phyloP scores from a whole-genome alignment of 2,329 filamentous ascomycete species.

The Thelonectria rubi region DNA sequence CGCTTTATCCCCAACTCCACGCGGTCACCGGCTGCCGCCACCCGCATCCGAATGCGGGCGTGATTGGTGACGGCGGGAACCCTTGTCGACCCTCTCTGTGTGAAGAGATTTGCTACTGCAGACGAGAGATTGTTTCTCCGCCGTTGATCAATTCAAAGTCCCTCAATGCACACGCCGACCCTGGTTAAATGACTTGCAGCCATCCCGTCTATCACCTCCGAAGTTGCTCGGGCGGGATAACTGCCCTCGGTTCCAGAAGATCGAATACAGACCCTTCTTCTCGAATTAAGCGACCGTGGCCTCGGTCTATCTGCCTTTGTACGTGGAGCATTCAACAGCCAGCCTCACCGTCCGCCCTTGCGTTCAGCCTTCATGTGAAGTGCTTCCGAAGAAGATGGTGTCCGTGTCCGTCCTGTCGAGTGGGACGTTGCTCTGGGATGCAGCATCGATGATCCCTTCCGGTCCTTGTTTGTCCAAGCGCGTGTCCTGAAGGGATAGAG shows the following conservation, averaged over 20 bases:
- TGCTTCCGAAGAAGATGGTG: conserved; percentile 8
- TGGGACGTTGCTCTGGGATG: conserved; percentile 23
- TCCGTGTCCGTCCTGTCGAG: conserved; percentile 26
- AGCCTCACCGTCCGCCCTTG: not conserved
- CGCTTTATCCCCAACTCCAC: conserved; percentile 25
- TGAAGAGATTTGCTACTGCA: conserved; percentile 36
- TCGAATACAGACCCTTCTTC: conserved; percentile 9
- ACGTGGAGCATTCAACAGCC: not conserved
- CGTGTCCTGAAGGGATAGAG: conserved; percentile 36
- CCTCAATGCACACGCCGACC: conserved; percentile 13
- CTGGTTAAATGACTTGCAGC: conserved; percentile 10
- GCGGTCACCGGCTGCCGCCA: conserved; percentile 35
- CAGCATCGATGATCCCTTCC: conserved; percentile 36
- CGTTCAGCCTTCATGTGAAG: conserved; percentile 24
- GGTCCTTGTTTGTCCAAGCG: conserved; percentile 22
- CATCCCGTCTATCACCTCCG: conserved; percentile 4
- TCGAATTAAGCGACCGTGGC: not conserved
- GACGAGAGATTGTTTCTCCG: conserved; percentile 29
- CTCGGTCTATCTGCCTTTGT: not conserved
- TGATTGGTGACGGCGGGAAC: conserved; percentile 40
- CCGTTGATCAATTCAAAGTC: conserved; percentile 11
- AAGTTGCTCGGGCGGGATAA: not conserved
- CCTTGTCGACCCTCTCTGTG: conserved; percentile 31
- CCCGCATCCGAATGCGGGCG: conserved; percentile 24
- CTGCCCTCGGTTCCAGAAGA: conserved; percentile 2